Conservation (phyloP, 345 rosid genomes). For the Lagerstroemia speciosa region DNA sequence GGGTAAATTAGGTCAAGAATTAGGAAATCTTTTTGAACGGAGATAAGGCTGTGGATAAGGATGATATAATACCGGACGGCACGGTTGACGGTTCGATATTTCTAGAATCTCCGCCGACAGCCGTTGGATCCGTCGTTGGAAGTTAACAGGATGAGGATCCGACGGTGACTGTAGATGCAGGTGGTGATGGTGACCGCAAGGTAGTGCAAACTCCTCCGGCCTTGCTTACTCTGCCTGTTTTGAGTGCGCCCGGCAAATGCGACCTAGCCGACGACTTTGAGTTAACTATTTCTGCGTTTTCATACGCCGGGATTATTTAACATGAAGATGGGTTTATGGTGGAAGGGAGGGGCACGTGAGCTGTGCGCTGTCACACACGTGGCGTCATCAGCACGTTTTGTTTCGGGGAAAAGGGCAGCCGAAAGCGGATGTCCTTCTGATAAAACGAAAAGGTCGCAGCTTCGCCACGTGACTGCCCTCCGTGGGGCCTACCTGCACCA, state of each 20-base stretch:
- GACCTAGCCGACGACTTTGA: neutral
- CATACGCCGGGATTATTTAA: neutral
- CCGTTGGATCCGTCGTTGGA: constrained; percentile 10
- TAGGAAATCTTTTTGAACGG: neutral
- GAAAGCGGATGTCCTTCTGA: neutral
- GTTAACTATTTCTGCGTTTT: too few species aligned
- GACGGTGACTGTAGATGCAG: neutral
- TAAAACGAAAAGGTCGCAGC: constrained; percentile 4
- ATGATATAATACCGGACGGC: neutral
- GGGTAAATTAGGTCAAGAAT: neutral
- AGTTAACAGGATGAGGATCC: constrained; percentile 7
- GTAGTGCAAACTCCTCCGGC: neutral
- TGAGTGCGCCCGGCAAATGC: neutral
- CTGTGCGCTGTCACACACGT: constrained; percentile 2
- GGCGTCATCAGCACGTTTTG: neutral
- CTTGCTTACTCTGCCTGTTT: too few species aligned
- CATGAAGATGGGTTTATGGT: neutral
- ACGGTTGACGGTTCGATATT: neutral
- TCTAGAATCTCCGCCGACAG: neutral
- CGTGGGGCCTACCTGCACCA: neutral
- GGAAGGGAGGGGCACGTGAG: constrained; percentile 2
- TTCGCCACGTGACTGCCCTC: neutral
- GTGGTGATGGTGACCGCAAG: neutral
- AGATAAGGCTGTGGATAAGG: constrained; percentile 2
- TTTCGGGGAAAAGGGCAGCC: neutral